Evolutionary conservation across 2,329 filamentous ascomycete species (phyloP).

Genomic region (Colletotrichum scovillei): DNA sequence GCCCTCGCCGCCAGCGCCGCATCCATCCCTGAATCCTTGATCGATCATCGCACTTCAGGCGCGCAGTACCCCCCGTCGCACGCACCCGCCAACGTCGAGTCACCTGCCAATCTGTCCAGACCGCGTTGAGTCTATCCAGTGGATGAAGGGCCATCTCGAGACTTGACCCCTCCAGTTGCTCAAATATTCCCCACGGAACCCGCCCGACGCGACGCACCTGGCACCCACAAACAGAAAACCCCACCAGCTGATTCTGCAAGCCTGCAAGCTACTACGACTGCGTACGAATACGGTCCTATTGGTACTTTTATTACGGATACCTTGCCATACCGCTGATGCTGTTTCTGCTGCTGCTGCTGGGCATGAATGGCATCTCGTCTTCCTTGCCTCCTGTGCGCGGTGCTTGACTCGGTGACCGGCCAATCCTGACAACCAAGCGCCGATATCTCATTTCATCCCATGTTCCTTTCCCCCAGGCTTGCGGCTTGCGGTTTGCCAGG

Average conservation of each 20-base stretch:
- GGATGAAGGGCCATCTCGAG: background rate
- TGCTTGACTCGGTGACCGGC: constrained; percentile 22
- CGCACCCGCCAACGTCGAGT: background rate
- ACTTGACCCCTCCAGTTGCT: background rate
- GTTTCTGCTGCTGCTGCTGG: too few species aligned
- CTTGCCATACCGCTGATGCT: background rate
- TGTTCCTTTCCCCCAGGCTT: background rate
- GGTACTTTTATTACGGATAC: background rate
- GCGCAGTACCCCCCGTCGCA: too few species aligned
- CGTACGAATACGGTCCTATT: background rate
- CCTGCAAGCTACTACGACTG: background rate
- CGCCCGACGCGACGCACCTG: constrained; percentile 24
- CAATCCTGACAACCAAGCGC: constrained; percentile 11
- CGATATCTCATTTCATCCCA: constrained; percentile 19
- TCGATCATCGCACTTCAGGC: too few species aligned
- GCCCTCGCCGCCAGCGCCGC: background rate
- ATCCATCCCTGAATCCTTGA: background rate
- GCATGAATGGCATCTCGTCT: constrained; percentile 5
- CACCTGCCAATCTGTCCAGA: constrained; percentile 14
- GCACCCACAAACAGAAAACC: background rate
- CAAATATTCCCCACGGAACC: constrained; percentile 20
- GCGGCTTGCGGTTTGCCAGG: background rate
- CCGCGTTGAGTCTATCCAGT: constrained; percentile 1
- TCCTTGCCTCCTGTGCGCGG: background rate
- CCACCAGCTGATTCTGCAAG: background rate